Conservation (phyloP, 2,329 filamentous ascomycete species). For the Fusarium beomiforme region DNA sequence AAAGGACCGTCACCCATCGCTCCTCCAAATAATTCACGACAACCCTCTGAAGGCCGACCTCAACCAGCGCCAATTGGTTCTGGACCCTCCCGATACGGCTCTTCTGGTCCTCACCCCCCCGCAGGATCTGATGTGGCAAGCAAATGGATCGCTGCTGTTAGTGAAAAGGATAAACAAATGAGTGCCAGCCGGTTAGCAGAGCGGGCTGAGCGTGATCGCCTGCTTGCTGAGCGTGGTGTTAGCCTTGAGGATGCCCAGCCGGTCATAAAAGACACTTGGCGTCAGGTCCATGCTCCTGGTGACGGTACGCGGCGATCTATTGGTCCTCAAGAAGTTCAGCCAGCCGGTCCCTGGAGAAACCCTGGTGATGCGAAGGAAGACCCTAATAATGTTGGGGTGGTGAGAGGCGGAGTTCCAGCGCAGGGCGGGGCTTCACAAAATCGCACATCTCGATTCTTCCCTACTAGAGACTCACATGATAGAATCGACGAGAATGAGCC, state of each 20-base stretch:
- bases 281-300: constrained; percentile 52
- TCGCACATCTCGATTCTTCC: constrained; percentile 71
- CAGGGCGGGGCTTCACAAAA: constrained; percentile 53
- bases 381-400: constrained; percentile 41
- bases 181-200: constrained; percentile 52
- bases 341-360: constrained; percentile 45
- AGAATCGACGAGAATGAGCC: constrained; percentile 49
- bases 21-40: constrained; percentile 46
- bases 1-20: constrained; percentile 59
- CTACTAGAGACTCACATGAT: constrained; percentile 61
- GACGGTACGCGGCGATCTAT: constrained; percentile 49
- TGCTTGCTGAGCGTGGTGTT: constrained; percentile 56
- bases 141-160: constrained; percentile 56
- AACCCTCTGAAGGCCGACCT: constrained; percentile 41
- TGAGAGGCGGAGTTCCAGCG: constrained; percentile 44
- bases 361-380: constrained; percentile 44
- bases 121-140: constrained; percentile 48
- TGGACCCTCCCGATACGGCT: constrained; percentile 43
- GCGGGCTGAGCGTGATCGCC: constrained; percentile 55
- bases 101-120: constrained; percentile 44
- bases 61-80: constrained; percentile 48
- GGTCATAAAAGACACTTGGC: constrained; percentile 65
- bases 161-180: constrained; percentile 59
- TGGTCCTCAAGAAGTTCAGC: constrained; percentile 41
- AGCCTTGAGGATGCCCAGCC: constrained; percentile 57